These are phyloP conservation scores for Ceratocystis variospora DNA, from an alignment of 2,329 filamentous ascomycete genomes.

Conservation along the genomic window DNA sequence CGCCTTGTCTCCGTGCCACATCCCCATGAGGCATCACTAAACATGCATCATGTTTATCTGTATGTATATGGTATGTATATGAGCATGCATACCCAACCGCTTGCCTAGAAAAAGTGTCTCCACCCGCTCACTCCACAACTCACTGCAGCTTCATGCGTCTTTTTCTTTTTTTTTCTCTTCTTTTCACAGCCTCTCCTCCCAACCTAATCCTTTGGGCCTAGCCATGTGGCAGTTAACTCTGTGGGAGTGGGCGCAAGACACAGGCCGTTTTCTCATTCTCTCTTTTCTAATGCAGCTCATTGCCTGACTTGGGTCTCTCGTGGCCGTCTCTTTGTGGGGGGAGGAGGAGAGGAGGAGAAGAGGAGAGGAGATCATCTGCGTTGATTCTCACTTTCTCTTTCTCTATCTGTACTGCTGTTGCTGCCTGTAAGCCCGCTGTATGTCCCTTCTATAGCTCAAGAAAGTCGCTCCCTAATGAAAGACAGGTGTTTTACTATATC, in stretches of 20 bases:
- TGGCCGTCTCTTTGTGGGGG: background rate
- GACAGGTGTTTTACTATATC: too few relatives aligned
- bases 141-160: too few relatives aligned
- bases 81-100: too few relatives aligned
- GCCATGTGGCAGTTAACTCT: background rate
- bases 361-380: too few relatives aligned
- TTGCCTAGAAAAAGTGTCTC: too few relatives aligned
- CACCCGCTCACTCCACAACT: background rate
- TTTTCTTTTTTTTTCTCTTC: background rate
- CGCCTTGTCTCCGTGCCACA: background rate
- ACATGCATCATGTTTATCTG: background rate
- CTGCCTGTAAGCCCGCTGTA: too few relatives aligned
- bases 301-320: background rate
- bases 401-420: too few relatives aligned
- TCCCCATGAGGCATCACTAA: background rate
- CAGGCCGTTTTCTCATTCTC: background rate
- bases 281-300: background rate
- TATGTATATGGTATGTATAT: background rate
- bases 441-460: too few relatives aligned
- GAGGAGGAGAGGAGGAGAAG: background rate
- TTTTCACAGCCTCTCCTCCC: background rate
- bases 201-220: background rate
- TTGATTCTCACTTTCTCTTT: too few relatives aligned
- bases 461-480: too few relatives aligned
- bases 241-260: background rate